These are phyloP conservation scores for Mediolabrus comicus DNA, from an alignment of 108 stramenopile species.

Conservation along the genomic window DNA sequence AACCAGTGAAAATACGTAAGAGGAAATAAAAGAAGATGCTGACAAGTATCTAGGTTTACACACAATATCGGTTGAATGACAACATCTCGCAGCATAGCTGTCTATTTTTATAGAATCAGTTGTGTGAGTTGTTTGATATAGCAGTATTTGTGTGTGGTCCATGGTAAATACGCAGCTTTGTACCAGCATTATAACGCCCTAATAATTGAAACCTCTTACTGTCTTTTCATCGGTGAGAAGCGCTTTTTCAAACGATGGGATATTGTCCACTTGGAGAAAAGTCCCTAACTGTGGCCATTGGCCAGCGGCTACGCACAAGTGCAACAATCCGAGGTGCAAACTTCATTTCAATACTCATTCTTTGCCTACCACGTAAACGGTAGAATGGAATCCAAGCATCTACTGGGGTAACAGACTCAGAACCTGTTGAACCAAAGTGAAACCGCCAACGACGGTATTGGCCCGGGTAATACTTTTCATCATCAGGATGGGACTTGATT, in stretches of 20 bases:
- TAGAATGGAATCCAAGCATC: conserved; percentile 68
- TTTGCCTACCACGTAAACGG: conserved; percentile 49
- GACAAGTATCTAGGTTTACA: too few species aligned
- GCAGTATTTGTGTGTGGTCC: not conserved
- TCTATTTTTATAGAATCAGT: not conserved
- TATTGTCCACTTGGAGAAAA: conserved; percentile 39
- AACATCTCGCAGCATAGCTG: not conserved
- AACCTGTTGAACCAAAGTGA: conserved; percentile 18
- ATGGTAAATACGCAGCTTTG: not conserved
- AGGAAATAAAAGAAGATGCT: too few species aligned
- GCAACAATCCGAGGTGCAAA: conserved; percentile 64
- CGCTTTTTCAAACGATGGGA: conserved; percentile 21
- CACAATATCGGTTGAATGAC: not conserved
- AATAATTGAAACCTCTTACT: not conserved
- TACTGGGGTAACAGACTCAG: not conserved
- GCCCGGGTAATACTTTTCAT: conserved; percentile 59
- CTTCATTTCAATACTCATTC: conserved; percentile 63
- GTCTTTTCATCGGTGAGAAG: not conserved
- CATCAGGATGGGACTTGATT: conserved; percentile 55
- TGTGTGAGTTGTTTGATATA: not conserved
- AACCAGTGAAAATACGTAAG: too few species aligned
- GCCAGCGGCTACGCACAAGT: conserved; percentile 73
- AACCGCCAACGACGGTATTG: conserved; percentile 71
- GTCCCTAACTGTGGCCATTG: conserved; percentile 52
- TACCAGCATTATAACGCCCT: not conserved